These are phyloP conservation scores for Barnettozyma wickerhamii DNA, from an alignment of 805 yeast species.

Conservation along the genomic window DNA sequence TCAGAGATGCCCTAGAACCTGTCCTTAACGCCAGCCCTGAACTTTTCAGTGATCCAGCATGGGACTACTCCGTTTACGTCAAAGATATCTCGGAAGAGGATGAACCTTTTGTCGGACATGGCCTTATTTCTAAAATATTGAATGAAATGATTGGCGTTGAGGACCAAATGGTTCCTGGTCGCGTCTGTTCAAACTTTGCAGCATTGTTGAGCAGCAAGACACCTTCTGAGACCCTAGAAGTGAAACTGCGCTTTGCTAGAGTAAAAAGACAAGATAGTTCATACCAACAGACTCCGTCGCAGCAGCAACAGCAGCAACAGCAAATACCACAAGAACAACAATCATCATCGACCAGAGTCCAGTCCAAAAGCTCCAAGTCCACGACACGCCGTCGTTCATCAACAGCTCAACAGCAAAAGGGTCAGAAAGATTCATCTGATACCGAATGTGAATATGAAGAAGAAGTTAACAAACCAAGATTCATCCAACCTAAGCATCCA, in stretches of 20 bases:
- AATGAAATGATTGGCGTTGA: conserved; percentile 19
- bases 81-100: conserved; percentile 48
- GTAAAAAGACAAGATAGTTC: conserved; percentile 12
- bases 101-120: conserved; percentile 47
- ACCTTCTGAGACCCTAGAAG: conserved; percentile 50
- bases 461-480: conserved; percentile 2
- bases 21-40: conserved; percentile 44
- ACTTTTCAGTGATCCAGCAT: conserved; percentile 31
- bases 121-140: conserved; percentile 33
- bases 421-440: conserved; percentile 15
- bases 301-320: conserved; percentile 11
- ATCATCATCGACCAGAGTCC: neutral
- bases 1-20: conserved; percentile 42
- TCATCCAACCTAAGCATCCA: conserved; percentile 15
- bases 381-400: conserved; percentile 9
- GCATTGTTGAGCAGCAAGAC: conserved; percentile 34
- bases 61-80: conserved; percentile 43
- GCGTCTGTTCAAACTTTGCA: conserved; percentile 56
- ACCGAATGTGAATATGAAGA: conserved; percentile 21
- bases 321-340: conserved; percentile 5
- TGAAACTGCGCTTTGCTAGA: conserved; percentile 42
- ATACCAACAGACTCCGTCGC: conserved; percentile 7
- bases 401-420: conserved; percentile 12
- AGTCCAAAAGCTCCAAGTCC: conserved; percentile 1
- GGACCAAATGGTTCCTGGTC: conserved; percentile 44